phyloP scores from a whole-genome alignment of 805 yeast species.

The Candida nanaspora region DNA sequence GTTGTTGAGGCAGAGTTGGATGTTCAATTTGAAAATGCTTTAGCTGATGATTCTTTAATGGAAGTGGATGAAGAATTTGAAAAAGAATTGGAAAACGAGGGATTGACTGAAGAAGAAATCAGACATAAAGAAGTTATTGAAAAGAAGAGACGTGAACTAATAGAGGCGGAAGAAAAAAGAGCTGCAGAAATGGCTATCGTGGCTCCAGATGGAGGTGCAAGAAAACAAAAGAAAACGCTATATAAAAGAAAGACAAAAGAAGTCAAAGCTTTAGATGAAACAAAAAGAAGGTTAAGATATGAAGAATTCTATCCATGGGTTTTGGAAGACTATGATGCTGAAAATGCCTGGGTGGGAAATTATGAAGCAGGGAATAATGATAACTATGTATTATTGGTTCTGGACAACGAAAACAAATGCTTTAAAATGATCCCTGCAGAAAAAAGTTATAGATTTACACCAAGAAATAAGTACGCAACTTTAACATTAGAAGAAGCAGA shows the following conservation, averaged over 20 bases:
- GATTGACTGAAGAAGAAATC: conserved; percentile 36
- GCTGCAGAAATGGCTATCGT: conserved; percentile 56
- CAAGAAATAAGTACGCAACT: conserved; percentile 88
- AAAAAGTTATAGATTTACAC: conserved; percentile 88
- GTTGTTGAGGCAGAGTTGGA: conserved; percentile 11
- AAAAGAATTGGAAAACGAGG: conserved; percentile 22
- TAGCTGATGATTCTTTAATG: not conserved
- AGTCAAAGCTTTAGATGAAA: conserved; percentile 72
- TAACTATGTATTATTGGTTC: conserved; percentile 75
- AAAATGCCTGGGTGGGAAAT: conserved; percentile 90
- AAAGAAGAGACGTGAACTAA: conserved; percentile 17
- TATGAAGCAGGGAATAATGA: conserved; percentile 88
- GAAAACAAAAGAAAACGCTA: conserved; percentile 50
- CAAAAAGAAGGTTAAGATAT: conserved; percentile 75
- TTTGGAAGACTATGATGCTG: conserved; percentile 91
- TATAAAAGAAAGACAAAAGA: conserved; percentile 81
- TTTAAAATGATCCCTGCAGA: conserved; percentile 94
- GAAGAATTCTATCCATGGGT: conserved; percentile 99
- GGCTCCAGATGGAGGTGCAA: conserved; percentile 90
- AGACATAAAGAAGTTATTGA: conserved; percentile 17
- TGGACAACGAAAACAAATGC: conserved; percentile 64
- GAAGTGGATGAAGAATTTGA: conserved; percentile 17
- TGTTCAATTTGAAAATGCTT: not conserved
- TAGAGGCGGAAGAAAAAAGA: conserved; percentile 28
- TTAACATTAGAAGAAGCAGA: conserved; percentile 95